Evolutionary conservation across 257 asterid genomes (phyloP).

Genomic region (Paraleonurus japonicus): DNA sequence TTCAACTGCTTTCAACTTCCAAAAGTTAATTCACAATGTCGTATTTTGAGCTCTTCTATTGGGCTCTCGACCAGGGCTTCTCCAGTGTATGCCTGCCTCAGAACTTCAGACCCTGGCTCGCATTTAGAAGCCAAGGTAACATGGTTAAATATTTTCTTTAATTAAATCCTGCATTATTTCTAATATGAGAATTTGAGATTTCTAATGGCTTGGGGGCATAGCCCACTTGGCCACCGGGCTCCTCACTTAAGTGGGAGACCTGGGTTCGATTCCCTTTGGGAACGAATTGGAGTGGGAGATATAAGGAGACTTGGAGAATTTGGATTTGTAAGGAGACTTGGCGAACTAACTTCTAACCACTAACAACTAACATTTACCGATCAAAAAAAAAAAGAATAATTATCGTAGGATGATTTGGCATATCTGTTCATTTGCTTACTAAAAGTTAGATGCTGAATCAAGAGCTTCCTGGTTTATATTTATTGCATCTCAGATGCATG

Average conservation of each 20-base stretch:
- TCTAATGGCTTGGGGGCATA: neutral
- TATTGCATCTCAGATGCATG: neutral
- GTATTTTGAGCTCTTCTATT: slow-evolving; percentile 15
- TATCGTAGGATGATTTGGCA: neutral
- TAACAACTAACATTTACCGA: too few relatives aligned
- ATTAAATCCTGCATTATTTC: neutral
- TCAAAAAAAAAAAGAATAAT: neutral
- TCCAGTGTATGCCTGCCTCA: slow-evolving; percentile 38
- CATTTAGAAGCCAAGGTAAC: slow-evolving; percentile 49
- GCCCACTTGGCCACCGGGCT: too few relatives aligned
- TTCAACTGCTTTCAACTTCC: slow-evolving; percentile 40
- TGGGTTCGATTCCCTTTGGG: too few relatives aligned
- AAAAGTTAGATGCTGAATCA: neutral
- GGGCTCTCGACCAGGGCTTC: slow-evolving; percentile 20
- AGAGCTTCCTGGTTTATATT: neutral
- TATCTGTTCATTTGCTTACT: neutral
- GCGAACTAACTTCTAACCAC: too few relatives aligned
- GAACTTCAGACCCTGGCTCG: slow-evolving; percentile 28
- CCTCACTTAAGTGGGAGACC: too few relatives aligned
- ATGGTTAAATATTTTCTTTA: neutral
- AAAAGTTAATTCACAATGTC: slow-evolving; percentile 27
- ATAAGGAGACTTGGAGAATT: too few relatives aligned
- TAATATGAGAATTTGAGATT: neutral
- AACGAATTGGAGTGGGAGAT: too few relatives aligned
- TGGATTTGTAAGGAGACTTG: too few relatives aligned